Conservation (phyloP, 78 protist species). For the Monosiga brevicollis region DNA sequence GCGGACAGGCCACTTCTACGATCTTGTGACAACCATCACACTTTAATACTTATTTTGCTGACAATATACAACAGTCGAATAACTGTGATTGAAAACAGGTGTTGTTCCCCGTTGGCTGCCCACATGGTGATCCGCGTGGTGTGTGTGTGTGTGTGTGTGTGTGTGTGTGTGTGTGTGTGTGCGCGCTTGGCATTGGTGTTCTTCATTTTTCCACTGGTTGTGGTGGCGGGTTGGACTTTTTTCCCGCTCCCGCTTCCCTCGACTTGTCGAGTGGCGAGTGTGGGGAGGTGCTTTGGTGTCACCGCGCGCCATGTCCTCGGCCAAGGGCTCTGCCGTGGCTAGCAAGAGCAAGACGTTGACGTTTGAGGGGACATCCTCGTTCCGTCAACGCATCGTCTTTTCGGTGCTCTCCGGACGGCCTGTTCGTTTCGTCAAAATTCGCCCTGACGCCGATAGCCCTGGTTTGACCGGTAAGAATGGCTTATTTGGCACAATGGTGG, state of each 20-base stretch:
- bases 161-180: background rate
- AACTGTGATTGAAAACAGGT: no score
- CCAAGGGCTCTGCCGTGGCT: background rate
- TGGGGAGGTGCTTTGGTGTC: background rate
- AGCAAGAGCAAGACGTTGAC: background rate
- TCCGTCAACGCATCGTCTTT: constrained; percentile 29
- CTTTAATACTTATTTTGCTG: no score
- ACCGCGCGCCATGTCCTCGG: background rate
- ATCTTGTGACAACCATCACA: no score
- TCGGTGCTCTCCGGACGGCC: constrained; percentile 25
- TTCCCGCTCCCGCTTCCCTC: background rate
- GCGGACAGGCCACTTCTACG: no score
- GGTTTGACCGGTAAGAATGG: constrained; percentile 11
- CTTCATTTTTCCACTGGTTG: background rate
- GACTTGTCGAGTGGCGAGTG: background rate
- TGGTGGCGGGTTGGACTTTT: background rate
- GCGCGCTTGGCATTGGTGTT: background rate
- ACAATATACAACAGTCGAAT: no score
- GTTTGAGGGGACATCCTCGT: background rate
- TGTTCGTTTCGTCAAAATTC: constrained; percentile 1
- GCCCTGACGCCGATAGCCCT: constrained; percentile 15
- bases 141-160: background rate
- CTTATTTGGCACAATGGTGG: background rate
- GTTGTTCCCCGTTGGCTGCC: no score
- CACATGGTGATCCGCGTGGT: no score